Evolutionary conservation across 768 basidiomycete genomes (phyloP).

Genomic region (Obba rivulosa): DNA sequence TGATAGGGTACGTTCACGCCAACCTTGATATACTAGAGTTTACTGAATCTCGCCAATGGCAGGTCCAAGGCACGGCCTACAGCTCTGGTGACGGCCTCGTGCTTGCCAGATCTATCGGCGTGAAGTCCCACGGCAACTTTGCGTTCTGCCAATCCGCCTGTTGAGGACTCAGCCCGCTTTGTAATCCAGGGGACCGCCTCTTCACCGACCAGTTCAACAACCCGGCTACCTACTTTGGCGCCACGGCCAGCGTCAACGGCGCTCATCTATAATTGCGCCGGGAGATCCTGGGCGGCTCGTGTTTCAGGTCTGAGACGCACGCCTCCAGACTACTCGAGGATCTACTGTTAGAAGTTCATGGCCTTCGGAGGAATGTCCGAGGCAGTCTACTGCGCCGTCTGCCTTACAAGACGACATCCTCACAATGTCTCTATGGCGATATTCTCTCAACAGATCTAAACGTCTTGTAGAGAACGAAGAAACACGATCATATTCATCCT

Average conservation of each 20-base stretch:
- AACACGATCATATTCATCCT: no score
- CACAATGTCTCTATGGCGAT: no score
- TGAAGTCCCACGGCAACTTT: no score
- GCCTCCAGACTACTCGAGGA: no score
- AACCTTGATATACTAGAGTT: neutral
- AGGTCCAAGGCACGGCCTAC: constrained; percentile 70
- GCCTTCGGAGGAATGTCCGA: no score
- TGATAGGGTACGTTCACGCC: constrained; percentile 41
- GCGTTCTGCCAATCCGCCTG: no score
- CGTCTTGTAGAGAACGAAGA: no score
- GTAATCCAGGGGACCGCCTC: constrained; percentile 45
- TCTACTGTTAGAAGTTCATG: no score
- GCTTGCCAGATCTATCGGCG: constrained; percentile 46
- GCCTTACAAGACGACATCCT: no score
- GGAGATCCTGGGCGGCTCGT: constrained; percentile 53
- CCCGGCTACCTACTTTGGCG: constrained; percentile 67
- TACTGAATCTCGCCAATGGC: neutral
- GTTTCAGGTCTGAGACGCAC: constrained; percentile 62
- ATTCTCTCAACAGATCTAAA: no score
- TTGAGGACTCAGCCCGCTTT: constrained; percentile 56
- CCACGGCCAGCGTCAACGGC: constrained; percentile 57
- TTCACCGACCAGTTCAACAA: constrained; percentile 70
- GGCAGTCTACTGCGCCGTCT: no score
- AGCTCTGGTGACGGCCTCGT: constrained; percentile 63
- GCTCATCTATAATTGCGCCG: constrained; percentile 67